Evolutionary conservation across 352 stramenopile genomes (phyloP), one percentile per base, ranked within the genome.

Genomic region (Phytophthora pseudosyringae): DNA sequence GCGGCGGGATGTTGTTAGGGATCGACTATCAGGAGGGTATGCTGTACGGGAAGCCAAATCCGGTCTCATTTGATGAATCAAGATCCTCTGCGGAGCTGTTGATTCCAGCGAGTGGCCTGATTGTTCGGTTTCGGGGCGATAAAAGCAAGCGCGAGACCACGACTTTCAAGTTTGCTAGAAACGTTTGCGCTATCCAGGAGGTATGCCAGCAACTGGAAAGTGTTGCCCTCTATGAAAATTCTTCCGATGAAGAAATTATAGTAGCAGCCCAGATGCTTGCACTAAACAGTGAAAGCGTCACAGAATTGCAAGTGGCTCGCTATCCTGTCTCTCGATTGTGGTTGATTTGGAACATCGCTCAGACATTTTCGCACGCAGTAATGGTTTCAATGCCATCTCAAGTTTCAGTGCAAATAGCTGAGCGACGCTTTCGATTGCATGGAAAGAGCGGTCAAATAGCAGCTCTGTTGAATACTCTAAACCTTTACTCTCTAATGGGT

Each of bases 1-100:
- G 69, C 33, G 45, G 69, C 31, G 61, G 67, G 3, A 61, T 66
- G 52, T 26, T 80, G 18, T 10, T 80, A 29, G 68, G 64, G 6
- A 36, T 80, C 11, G 68, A 69, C 26, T 60, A 66, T 33, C 48
- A 51, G 33, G n/a, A 16, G 10, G 36, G 12, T 10, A 43, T 36
- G 5, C 41, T 43, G 2, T 45, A 48, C 16, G 28, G 18, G 38
- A 35, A 45, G 32, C n/a, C 45, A 51, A 31, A 39, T 52, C 10
- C 16, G 13, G 15, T 12, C 18, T 25, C 16, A 15, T 7, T 25
- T 31, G 31, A 28, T 13, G 13, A 15, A 39, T 45, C 35, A 29
- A 56, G 26, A 45, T 39, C 31, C 35, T 36, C 13, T 47, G 3
- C 32, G 33, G 12, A 53, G 12, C 32, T 56, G 18, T 41, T 35